Evolutionary conservation across 2,329 filamentous ascomycete species (phyloP), one percentile per base, ranked within the genome.

Genomic region (Emmonsia crescens): DNA sequence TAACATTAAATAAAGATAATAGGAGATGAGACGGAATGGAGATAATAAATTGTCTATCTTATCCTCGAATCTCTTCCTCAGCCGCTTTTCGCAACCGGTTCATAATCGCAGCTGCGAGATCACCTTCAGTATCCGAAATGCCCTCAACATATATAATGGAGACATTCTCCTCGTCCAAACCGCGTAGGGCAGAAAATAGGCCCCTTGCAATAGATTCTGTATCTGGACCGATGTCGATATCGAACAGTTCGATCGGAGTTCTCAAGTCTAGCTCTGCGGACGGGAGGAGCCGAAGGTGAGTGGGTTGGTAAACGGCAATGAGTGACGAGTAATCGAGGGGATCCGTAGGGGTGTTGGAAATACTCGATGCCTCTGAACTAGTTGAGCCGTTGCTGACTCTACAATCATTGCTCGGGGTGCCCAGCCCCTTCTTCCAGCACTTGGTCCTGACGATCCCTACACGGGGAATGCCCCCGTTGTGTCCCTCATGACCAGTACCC

Each of bases 141-240:
- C 93, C 93, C 73, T 99, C 94, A 12, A 97, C 90, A 67, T 92
- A 89, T 59, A 99, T 96, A 24, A 88, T 80, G 71, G 94, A 86
- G 3, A 91, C 91, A 36, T 85, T 83, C 64, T 85, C 81, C 68
- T 86, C 84, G 73, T 99, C 94, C 65, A 99, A 82, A 67, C 92
- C 89, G 60, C 94, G 82, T 60, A 99, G 78, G 1, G 91, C 89
- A 14, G 90, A 89, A 73, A 99, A 99, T 16, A 99, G 79, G 0
- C 89, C 89, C 68, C 92, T 85, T 1, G 94, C 93, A 68, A 99
- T 91, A 38, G 83, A 83, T 66, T 84, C 83, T 0, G 85, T 86
- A 52, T 88, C 83, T 19, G 76, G 76, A 0, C 93, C 92, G 16
- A 99, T 79, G 63, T 85, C 77, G 54, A 95, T 84, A 68, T 95